Conservation (phyloP, 768 basidiomycete genomes). For the Serendipita sp. region DNA sequence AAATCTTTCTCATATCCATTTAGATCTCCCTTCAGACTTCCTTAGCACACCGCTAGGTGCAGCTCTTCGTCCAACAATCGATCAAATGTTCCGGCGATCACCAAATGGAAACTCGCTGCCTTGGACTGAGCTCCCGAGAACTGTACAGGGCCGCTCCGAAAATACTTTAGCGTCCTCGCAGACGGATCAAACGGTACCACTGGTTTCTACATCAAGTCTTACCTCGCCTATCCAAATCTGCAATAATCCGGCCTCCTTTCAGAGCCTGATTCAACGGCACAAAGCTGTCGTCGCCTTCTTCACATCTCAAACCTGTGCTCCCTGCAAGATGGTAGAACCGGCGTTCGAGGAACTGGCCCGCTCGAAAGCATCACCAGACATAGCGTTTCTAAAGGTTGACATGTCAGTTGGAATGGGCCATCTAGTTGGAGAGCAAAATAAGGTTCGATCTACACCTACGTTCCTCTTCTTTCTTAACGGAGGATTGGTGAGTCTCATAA, state of each 20-base stretch:
- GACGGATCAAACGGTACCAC: constrained; percentile 12
- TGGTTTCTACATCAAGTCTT: constrained; percentile 32
- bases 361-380: constrained; percentile 35
- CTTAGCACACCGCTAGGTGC: constrained; percentile 79
- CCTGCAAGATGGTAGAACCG: constrained; percentile 73
- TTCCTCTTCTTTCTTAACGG: constrained; percentile 78
- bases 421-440: constrained; percentile 42
- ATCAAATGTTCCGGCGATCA: constrained; percentile 58
- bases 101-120: constrained; percentile 25
- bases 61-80: constrained; percentile 76
- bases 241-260: constrained; percentile 61
- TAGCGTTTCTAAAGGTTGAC: constrained; percentile 77
- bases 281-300: constrained; percentile 67
- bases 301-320: constrained; percentile 56
- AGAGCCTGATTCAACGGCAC: constrained; percentile 44
- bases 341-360: constrained; percentile 62
- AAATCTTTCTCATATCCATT: neutral
- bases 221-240: constrained; percentile 49
- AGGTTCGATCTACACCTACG: constrained; percentile 66
- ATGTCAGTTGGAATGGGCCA: constrained; percentile 48
- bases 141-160: constrained; percentile 16
- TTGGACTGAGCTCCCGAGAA: constrained; percentile 35
- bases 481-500: constrained; percentile 34
- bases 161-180: constrained; percentile 17
- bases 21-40: constrained; percentile 68